Evolutionary conservation across 257 asterid genomes (phyloP).

Genomic region (Solanum medicagineum): DNA sequence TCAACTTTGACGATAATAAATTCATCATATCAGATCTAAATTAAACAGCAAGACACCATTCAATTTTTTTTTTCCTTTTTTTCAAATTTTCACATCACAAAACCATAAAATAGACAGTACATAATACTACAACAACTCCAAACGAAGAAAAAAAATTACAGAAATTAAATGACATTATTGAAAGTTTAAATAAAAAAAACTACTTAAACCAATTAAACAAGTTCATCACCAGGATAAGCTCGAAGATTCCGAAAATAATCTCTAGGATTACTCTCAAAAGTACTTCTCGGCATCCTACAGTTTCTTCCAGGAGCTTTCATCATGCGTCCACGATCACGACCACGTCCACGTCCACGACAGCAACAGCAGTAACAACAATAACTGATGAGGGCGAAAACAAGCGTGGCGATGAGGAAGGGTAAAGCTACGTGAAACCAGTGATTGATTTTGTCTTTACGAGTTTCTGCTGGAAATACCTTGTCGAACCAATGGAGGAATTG

Average conservation of each 20-base stretch:
- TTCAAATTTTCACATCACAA: too few species aligned
- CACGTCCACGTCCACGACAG: not conserved
- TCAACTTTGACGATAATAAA: too few species aligned
- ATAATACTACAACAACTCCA: too few species aligned
- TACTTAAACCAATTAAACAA: not conserved
- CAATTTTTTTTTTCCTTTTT: too few species aligned
- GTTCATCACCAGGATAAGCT: not conserved
- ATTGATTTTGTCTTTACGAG: slow-evolving; percentile 1
- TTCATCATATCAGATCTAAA: too few species aligned
- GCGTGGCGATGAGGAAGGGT: not conserved
- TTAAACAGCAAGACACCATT: too few species aligned
- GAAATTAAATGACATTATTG: too few species aligned
- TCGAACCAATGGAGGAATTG: not conserved
- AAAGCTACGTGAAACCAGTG: slow-evolving; percentile 9
- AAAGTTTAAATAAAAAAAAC: too few species aligned
- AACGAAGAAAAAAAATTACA: too few species aligned
- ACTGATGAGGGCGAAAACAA: not conserved
- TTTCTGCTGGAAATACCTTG: slow-evolving; percentile 1
- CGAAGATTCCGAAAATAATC: slow-evolving; percentile 8
- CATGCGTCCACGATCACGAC: not conserved
- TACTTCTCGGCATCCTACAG: slow-evolving; percentile 1
- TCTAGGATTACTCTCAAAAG: slow-evolving; percentile 6
- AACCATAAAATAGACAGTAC: not conserved
- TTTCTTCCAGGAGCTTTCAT: slow-evolving; percentile 20
- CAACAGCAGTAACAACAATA: slow-evolving; percentile 2